These are phyloP conservation scores for Fusarium continuum DNA, from an alignment of 2,329 filamentous ascomycete species.

Conservation along the genomic window DNA sequence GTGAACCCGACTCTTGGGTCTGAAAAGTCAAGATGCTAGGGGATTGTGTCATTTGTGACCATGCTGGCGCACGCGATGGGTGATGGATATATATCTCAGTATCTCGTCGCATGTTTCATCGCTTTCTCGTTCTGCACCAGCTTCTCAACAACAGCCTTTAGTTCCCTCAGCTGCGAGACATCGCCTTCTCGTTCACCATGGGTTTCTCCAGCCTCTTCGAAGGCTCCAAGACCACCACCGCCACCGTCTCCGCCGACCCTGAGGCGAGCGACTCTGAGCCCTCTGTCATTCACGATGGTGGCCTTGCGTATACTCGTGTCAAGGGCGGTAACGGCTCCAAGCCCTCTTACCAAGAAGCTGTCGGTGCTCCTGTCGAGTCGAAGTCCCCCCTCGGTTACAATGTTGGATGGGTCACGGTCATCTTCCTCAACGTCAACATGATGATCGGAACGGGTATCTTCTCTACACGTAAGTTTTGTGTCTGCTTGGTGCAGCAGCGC, in stretches of 20 bases:
- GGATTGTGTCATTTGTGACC: constrained; percentile 20
- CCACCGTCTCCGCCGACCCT: neutral
- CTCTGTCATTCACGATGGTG: constrained; percentile 31
- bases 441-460: constrained; percentile 74
- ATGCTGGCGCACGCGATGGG: neutral
- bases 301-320: constrained; percentile 30
- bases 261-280: constrained; percentile 28
- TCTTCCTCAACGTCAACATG: constrained; percentile 69
- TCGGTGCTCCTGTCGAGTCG: constrained; percentile 68
- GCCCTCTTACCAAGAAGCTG: constrained; percentile 67
- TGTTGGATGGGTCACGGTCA: constrained; percentile 63
- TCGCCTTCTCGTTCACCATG: constrained; percentile 9
- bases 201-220: constrained; percentile 21
- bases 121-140: neutral
- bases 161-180: too few relatives aligned
- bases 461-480: constrained; percentile 65
- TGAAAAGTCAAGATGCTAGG: neutral
- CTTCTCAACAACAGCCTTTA: neutral
- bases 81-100: constrained; percentile 18
- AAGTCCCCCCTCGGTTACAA: constrained; percentile 67
- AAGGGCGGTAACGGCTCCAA: constrained; percentile 59
- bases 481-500: fast-evolving
- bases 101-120: neutral
- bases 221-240: constrained; percentile 1
- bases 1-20: neutral